Evolutionary conservation across 2,329 filamentous ascomycete genomes (phyloP).

Genomic region (Colletotrichum ledebouriae): DNA sequence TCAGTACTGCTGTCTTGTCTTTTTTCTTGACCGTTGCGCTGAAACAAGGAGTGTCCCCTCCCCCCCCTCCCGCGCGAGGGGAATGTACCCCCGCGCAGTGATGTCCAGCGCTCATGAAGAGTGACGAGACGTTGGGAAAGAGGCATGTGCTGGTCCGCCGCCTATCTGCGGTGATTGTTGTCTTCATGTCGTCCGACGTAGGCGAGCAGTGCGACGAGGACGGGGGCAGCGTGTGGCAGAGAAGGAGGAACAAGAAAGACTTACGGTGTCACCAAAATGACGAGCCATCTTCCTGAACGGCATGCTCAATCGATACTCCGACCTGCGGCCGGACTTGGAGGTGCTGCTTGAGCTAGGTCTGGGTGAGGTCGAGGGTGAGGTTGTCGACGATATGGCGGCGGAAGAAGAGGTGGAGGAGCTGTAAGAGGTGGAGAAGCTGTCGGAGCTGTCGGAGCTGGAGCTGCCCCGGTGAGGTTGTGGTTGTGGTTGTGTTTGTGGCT

Average conservation of each 20-base stretch:
- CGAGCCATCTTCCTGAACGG: constrained; percentile 57
- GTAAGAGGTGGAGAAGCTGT: constrained; percentile 7
- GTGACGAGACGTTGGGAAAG: constrained; percentile 11
- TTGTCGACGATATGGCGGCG: neutral
- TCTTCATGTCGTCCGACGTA: constrained; percentile 14
- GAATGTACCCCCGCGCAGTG: constrained; percentile 19
- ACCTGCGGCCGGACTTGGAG: constrained; percentile 35
- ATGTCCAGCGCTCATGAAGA: neutral
- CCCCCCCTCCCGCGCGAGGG: neutral
- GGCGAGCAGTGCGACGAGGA: constrained; percentile 9
- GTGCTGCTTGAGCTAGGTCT: constrained; percentile 22
- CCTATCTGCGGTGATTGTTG: neutral
- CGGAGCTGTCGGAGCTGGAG: constrained; percentile 19
- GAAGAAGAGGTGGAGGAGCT: constrained; percentile 17
- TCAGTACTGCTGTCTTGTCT: constrained; percentile 37
- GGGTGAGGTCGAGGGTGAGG: constrained; percentile 21
- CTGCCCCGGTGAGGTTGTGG: neutral
- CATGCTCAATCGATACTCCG: constrained; percentile 45
- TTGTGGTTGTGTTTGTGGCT: neutral
- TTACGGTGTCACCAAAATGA: constrained; percentile 62
- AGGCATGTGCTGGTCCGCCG: neutral
- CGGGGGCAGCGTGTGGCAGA: neutral
- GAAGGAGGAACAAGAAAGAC: constrained; percentile 44
- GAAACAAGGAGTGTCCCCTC: constrained; percentile 21
- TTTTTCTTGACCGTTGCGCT: constrained; percentile 20